Evolutionary conservation across 2,329 filamentous ascomycete genomes (phyloP).

Genomic region (Cytospora piceae): DNA sequence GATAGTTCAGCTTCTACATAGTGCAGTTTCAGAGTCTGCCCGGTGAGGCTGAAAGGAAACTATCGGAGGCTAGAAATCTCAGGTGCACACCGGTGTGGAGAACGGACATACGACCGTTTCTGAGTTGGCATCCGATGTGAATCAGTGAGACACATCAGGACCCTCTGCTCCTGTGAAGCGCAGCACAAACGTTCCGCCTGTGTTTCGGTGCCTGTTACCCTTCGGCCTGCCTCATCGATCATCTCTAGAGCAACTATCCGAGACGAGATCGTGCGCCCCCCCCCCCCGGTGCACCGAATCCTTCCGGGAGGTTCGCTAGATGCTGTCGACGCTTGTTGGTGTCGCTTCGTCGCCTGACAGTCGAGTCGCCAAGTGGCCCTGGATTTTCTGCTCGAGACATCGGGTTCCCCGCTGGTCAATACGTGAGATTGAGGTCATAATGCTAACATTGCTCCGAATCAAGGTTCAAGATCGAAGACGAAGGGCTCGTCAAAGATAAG

Average conservation of each 20-base stretch:
- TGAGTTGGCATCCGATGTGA: conserved; percentile 14
- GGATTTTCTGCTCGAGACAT: neutral
- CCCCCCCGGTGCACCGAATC: neutral
- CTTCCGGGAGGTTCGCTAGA: conserved; percentile 1
- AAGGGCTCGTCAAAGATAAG: conserved; percentile 44
- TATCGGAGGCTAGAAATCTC: neutral
- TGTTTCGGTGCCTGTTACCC: conserved; percentile 19
- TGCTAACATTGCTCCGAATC: conserved; percentile 9
- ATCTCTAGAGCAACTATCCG: conserved; percentile 11
- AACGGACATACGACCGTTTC: conserved; percentile 17
- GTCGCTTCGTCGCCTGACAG: conserved; percentile 23
- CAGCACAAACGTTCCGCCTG: conserved; percentile 21
- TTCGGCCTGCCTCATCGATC: conserved; percentile 26
- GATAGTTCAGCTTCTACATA: conserved; percentile 6
- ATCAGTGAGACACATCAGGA: conserved; percentile 14
- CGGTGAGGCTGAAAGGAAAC: neutral
- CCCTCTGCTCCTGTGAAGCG: conserved; percentile 8
- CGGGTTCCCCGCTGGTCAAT: neutral
- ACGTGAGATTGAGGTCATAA: conserved; percentile 13
- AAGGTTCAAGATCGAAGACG: conserved; percentile 61
- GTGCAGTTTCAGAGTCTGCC: conserved; percentile 6
- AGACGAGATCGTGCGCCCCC: conserved; percentile 20
- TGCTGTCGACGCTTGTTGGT: conserved; percentile 20
- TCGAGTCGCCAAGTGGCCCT: conserved; percentile 32
- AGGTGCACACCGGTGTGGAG: conserved; percentile 26